Percentiles rank a stretch among this genome's conserved stretches.
Evolutionary conservation across 306 rosid genomes (phyloP).

Genomic region (Vigna nakashimae): DNA sequence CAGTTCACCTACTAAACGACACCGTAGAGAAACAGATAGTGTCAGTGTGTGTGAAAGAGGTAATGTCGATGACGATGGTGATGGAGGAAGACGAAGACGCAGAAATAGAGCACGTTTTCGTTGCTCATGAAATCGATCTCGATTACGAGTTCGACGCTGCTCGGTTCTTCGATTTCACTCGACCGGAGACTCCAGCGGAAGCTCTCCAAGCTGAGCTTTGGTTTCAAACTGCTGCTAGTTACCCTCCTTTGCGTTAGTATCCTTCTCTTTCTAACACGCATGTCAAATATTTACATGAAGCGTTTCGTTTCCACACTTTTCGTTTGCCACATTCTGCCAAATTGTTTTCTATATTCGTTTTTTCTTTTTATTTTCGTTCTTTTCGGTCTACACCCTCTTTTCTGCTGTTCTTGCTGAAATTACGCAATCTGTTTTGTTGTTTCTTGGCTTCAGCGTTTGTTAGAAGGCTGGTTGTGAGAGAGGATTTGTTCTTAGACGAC

Average conservation of each 20-base stretch:
- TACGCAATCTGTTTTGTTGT: background rate
- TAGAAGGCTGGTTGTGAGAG: constrained; percentile 45
- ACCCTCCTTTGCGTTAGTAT: constrained; percentile 56
- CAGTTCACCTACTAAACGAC: background rate
- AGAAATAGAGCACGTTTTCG: constrained; percentile 50
- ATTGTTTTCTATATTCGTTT: background rate
- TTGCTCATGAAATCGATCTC: constrained; percentile 62
- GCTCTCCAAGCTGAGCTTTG: constrained; percentile 49
- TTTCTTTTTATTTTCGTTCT: background rate
- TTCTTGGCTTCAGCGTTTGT: constrained; percentile 52
- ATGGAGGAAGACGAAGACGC: constrained; percentile 50
- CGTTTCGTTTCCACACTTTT: background rate
- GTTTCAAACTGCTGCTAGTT: constrained; percentile 49
- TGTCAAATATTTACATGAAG: background rate
- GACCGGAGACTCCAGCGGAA: constrained; percentile 44
- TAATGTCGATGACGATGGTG: constrained; percentile 16
- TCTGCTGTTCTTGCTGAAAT: constrained; percentile 10
- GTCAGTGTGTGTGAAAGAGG: background rate
- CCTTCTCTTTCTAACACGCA: background rate
- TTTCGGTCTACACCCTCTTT: background rate
- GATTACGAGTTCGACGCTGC: constrained; percentile 60
- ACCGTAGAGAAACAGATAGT: background rate
- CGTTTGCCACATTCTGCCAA: background rate
- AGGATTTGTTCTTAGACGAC: constrained; percentile 36
- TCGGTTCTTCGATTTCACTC: constrained; percentile 59